A percentile compares a stretch with the other conserved stretches of the same genome.
Evolutionary conservation across 2,329 filamentous ascomycete genomes (phyloP).

Genomic region (Trichoderma semiorbis): DNA sequence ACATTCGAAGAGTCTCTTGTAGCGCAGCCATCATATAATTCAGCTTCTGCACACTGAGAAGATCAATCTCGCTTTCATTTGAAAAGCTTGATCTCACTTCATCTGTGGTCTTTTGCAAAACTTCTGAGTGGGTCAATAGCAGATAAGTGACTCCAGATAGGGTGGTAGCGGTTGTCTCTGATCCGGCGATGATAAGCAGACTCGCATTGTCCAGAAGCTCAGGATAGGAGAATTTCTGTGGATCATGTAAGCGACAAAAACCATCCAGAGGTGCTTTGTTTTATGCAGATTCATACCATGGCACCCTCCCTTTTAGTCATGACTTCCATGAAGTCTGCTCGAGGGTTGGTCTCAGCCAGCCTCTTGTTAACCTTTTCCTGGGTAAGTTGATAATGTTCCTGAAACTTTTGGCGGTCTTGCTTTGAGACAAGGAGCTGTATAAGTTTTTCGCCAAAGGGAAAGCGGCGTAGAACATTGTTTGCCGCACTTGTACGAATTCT

Average conservation of each 20-base stretch:
- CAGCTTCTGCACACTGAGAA: constrained; percentile 16
- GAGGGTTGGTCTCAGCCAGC: background rate
- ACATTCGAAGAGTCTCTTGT: constrained; percentile 47
- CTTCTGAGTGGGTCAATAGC: constrained; percentile 30
- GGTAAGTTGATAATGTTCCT: background rate
- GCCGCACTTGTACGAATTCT: background rate
- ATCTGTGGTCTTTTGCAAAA: constrained; percentile 30
- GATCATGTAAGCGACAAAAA: background rate
- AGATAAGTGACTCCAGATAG: constrained; percentile 28
- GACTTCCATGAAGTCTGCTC: constrained; percentile 2
- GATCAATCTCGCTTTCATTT: constrained; percentile 19
- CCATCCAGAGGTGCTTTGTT: no score
- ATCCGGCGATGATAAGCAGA: constrained; percentile 28
- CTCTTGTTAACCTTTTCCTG: constrained; percentile 7
- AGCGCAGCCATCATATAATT: constrained; percentile 49
- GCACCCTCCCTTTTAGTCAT: background rate
- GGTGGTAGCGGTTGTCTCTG: constrained; percentile 33
- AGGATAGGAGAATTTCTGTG: background rate
- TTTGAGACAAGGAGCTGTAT: background rate
- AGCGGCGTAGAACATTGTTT: background rate
- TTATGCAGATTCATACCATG: background rate
- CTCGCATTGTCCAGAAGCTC: constrained; percentile 9
- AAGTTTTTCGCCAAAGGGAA: background rate
- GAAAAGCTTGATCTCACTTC: constrained; percentile 30
- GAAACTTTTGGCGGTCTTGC: background rate